Base-by-base conservation (phyloP, 768 basidiomycete species). In the Chalciporus chontae region DNA sequence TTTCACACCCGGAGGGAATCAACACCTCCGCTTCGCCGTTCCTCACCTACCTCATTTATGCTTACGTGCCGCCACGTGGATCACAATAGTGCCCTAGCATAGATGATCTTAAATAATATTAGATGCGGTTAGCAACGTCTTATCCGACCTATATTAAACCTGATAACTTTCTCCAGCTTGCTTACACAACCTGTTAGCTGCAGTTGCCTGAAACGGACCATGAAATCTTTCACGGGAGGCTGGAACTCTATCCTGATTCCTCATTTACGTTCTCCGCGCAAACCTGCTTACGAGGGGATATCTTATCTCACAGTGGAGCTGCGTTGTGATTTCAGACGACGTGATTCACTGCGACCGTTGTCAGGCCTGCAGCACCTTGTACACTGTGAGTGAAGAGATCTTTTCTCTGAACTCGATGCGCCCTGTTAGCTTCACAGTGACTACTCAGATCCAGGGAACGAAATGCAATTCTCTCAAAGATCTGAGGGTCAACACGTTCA, bases 301-400 rank as follows among this genome's bases (percentile, higher is more conserved):
- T 37, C 38, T 45, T 4, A 26, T 60, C 51, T 23, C 52, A 49
- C 53, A 45, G 45, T 47, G 43, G 55, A 63, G 38, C 44, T 50
- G 57, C 46, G 19, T 40, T 43, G 43, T 42, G 36, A 26, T 36
- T 32, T 40, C 45, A 14, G 39, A 45, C 7, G 23, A n/a, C 17
- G 13, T 41, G 27, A 31, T 46, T n/a, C 44, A 44, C 11, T 4
- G 13, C 10, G 13, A 31, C 13, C 31, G 31, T 4, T 14, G 31
- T 3, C 34, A n/a, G 14, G 15, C 15, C 7, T 36, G 1, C 15
- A 36, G n/a, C 34, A n/a, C 34, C 34, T 15, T 13, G 9, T 9
- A 31, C 10, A 13, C 34, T 13, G 32, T 36, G 15, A 36, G n/a
- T n/a, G 5, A n/a, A 6, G n/a, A n/a, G 14, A 26, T 26, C 3